phyloP scores from a whole-genome alignment of 2,329 filamentous ascomycete genomes.

The Fusarium lateritium region DNA sequence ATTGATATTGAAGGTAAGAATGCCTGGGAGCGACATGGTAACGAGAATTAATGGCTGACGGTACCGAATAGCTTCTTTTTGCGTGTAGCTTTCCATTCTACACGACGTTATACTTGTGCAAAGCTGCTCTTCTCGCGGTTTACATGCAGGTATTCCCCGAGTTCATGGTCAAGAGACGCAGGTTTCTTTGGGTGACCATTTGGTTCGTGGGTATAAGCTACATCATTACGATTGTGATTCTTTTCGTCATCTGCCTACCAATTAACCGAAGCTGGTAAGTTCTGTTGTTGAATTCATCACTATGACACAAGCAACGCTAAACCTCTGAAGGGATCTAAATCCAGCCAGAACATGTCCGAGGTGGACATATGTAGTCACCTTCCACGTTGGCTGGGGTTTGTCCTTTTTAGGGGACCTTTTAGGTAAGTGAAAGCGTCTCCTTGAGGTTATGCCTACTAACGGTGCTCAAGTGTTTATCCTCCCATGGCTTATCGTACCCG shows the following conservation, averaged over 20 bases:
- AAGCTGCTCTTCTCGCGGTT: constrained; percentile 36
- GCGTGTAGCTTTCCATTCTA: constrained; percentile 35
- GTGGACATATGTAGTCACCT: constrained; percentile 11
- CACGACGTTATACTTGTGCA: constrained; percentile 44
- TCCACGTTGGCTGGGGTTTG: constrained; percentile 31
- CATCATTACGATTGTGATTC: neutral
- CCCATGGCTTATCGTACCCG: constrained; percentile 36
- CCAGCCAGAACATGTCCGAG: neutral
- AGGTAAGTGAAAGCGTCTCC: neutral
- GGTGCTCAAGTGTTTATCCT: constrained; percentile 18
- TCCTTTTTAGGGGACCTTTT: constrained; percentile 32
- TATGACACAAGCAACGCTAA: neutral
- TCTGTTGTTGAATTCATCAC: fast-evolving
- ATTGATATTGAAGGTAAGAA: constrained; percentile 28
- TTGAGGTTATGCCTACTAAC: neutral
- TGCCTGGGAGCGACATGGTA: fast-evolving
- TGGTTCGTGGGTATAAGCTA: constrained; percentile 4
- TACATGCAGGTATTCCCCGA: constrained; percentile 28
- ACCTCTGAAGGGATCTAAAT: neutral
- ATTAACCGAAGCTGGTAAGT: constrained; percentile 25
- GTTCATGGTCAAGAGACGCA: constrained; percentile 37
- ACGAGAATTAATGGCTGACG: neutral
- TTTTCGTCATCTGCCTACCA: constrained; percentile 15
- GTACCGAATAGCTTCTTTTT: constrained; percentile 23
- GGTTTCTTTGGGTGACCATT: constrained; percentile 29